Evolutionary conservation across 106 monocot genomes (phyloP).

Genomic region (Vanilla planifolia): DNA sequence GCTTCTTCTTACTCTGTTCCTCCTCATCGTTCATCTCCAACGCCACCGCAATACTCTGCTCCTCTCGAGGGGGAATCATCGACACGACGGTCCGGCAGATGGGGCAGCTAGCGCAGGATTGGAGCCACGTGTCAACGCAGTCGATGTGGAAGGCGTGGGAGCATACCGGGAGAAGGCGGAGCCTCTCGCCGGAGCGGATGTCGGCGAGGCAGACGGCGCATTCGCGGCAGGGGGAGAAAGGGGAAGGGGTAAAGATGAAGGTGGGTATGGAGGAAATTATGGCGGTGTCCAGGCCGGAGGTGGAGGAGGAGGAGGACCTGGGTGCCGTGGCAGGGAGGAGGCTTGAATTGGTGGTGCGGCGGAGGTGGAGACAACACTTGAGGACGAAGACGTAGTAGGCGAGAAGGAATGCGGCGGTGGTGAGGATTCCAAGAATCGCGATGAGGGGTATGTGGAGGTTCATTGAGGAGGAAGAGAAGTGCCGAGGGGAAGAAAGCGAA

Average conservation of each 20-base stretch:
- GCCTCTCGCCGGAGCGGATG: slow-evolving; percentile 9
- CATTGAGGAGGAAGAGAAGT: slow-evolving; percentile 2
- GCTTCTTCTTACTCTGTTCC: too few relatives aligned
- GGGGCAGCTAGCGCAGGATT: slow-evolving; percentile 24
- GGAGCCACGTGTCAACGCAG: slow-evolving; percentile 31
- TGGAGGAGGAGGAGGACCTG: slow-evolving; percentile 4
- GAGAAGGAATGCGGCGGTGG: slow-evolving; percentile 26
- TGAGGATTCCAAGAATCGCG: slow-evolving; percentile 30
- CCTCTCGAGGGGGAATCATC: too few relatives aligned
- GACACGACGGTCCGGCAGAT: too few relatives aligned
- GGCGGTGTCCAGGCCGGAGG: slow-evolving; percentile 17
- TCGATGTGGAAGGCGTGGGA: slow-evolving; percentile 27
- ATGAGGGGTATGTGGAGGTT: slow-evolving; percentile 23
- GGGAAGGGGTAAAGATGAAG: slow-evolving; percentile 6
- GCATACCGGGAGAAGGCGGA: slow-evolving; percentile 31
- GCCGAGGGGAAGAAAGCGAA: too few relatives aligned
- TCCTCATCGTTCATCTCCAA: too few relatives aligned
- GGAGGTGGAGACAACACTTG: slow-evolving; percentile 25
- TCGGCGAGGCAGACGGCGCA: slow-evolving; percentile 34
- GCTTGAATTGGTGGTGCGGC: not conserved
- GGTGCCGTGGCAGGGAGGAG: slow-evolving; percentile 11
- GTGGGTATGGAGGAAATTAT: slow-evolving; percentile 24
- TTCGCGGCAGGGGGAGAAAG: not conserved
- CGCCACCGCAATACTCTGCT: too few relatives aligned
- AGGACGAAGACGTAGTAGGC: slow-evolving; percentile 36